Percentiles rank a stretch among this genome's conserved stretches.
Conservation (phyloP, 179 eudicot genomes). For the Vitellaria paradoxa region DNA sequence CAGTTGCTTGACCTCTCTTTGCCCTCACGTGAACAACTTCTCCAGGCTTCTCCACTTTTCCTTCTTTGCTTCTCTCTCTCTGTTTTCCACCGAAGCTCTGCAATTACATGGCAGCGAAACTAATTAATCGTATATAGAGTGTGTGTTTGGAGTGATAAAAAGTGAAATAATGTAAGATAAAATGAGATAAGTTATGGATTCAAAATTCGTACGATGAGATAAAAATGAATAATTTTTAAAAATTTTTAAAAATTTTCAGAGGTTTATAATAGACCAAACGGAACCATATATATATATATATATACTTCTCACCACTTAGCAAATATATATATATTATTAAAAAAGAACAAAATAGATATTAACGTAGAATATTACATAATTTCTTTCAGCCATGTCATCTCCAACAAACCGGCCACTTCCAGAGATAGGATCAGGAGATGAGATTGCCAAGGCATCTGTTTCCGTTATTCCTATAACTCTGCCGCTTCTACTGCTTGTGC, state of each 20-base stretch:
- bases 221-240: too few species aligned
- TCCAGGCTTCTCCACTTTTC: constrained; percentile 46
- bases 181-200: too few species aligned
- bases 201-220: too few species aligned
- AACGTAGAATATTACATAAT: constrained; percentile 14
- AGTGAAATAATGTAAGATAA: too few species aligned
- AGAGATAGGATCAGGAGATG: constrained; percentile 20
- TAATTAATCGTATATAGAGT: too few species aligned
- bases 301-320: too few species aligned
- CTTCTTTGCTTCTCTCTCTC: constrained; percentile 45
- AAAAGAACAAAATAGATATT: not conserved
- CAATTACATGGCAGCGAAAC: not conserved
- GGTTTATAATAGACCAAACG: too few species aligned
- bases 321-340: too few species aligned
- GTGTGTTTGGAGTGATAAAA: too few species aligned
- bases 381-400: constrained; percentile 18
- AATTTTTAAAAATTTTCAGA: too few species aligned
- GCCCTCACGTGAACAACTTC: constrained; percentile 98
- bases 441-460: constrained; percentile 17
- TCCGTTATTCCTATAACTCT: constrained; percentile 4
- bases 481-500: constrained; percentile 15
- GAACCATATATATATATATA: not conserved
- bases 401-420: constrained; percentile 22
- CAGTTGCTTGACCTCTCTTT: constrained; percentile 96
- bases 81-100: constrained; percentile 49